A percentile compares a stretch with the other conserved stretches of the same genome.
phyloP scores from a whole-genome alignment of 345 rosid species.

The Populus simonii region DNA sequence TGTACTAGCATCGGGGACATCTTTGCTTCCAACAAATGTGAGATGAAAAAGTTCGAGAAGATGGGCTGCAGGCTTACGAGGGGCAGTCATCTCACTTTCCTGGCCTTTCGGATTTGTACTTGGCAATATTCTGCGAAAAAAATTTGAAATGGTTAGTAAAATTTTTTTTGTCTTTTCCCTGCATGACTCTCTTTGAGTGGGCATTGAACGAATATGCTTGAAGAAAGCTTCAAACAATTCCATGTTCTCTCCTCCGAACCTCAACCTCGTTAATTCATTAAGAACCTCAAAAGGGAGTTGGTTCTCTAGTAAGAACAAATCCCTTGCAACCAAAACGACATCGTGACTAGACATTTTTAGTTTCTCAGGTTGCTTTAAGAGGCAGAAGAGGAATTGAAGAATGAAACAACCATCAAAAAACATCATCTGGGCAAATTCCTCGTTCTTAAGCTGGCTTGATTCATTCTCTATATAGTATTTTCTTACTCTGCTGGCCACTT shows the following conservation, averaged over 20 bases:
- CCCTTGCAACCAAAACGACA: not conserved
- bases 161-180: not conserved
- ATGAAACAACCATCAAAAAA: not conserved
- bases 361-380: too few species aligned
- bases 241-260: not conserved
- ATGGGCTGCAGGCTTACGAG: not conserved
- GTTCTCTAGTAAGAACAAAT: slow-evolving; percentile 14
- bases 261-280: not conserved
- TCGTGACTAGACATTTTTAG: too few species aligned
- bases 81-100: too few species aligned
- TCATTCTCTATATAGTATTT: too few species aligned
- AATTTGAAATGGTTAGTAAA: not conserved
- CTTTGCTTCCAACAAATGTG: not conserved
- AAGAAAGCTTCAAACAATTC: not conserved
- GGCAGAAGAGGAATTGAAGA: too few species aligned
- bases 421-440: not conserved
- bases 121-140: not conserved
- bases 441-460: too few species aligned
- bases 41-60: not conserved
- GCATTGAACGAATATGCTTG: not conserved
- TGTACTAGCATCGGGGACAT: not conserved
- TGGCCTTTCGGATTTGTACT: too few species aligned
- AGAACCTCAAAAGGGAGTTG: slow-evolving; percentile 6
- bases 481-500: too few species aligned
- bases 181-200: not conserved